phyloP scores from a whole-genome alignment of 352 stramenopile species.

The Phytopythium boreale region DNA sequence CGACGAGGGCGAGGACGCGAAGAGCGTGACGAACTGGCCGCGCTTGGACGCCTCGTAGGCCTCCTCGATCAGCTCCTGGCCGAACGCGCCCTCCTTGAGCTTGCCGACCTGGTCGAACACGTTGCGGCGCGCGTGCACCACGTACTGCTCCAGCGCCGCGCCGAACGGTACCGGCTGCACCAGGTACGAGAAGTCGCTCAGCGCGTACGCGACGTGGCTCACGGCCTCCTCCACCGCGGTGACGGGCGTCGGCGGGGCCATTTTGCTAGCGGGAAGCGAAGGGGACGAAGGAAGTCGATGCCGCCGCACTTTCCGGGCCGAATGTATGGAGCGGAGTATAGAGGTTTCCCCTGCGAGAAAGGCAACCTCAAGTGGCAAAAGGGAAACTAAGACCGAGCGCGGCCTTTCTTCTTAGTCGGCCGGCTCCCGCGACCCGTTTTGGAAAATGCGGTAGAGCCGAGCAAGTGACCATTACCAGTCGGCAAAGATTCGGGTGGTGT shows the following conservation, averaged over 20 bases:
- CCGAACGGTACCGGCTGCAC: slow-evolving; percentile 64
- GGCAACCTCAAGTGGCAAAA: not conserved
- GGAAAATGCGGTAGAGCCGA: not conserved
- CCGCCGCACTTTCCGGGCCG: not conserved
- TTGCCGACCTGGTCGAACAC: slow-evolving; percentile 82
- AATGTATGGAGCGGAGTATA: not conserved
- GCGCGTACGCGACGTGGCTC: slow-evolving; percentile 76
- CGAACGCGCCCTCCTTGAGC: slow-evolving; percentile 34
- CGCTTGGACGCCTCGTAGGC: slow-evolving; percentile 57
- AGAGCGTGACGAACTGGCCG: slow-evolving; percentile 89
- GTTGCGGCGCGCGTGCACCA: slow-evolving; percentile 66
- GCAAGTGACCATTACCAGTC: not conserved
- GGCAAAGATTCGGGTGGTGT: slow-evolving; percentile 1
- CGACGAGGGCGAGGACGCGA: slow-evolving; percentile 81
- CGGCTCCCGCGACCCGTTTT: not conserved
- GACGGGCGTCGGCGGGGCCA: slow-evolving; percentile 13
- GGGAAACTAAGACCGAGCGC: not conserved
- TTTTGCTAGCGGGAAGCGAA: slow-evolving; percentile 1
- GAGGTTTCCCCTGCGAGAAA: slow-evolving; percentile 1
- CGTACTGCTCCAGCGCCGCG: slow-evolving; percentile 60
- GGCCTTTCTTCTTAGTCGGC: slow-evolving; percentile 1
- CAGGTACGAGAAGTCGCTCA: slow-evolving; percentile 75
- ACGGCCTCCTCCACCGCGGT: slow-evolving; percentile 67
- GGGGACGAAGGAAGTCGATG: not conserved
- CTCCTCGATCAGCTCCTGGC: slow-evolving; percentile 61